Evolutionary conservation across 129 eudicot genomes (phyloP).

Genomic region (Scalesia atractyloides): DNA sequence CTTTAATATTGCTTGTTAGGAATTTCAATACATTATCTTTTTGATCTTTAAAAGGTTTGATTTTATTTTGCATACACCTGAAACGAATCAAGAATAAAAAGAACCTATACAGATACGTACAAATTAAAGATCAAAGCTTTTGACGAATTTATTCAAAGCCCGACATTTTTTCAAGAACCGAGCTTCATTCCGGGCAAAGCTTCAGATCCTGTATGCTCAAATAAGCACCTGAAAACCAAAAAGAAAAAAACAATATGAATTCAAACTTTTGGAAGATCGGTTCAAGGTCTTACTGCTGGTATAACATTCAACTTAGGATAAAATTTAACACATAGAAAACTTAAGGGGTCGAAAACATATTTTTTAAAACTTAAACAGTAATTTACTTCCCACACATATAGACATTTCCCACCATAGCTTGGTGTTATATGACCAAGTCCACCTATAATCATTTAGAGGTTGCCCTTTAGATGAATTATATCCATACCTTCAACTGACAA

Average conservation of each 20-base stretch:
- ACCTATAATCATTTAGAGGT: constrained; percentile 1
- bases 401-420: constrained; percentile 26
- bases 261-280: background rate
- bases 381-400: constrained; percentile 29
- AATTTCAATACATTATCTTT: background rate
- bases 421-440: constrained; percentile 42
- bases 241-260: constrained; percentile 9
- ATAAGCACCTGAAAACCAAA: constrained; percentile 13
- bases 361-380: constrained; percentile 12
- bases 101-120: background rate
- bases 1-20: background rate
- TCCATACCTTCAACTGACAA: constrained; percentile 18
- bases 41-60: background rate
- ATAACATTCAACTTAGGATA: background rate
- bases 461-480: background rate
- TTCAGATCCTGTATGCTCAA: constrained; percentile 12
- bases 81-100: constrained; percentile 7
- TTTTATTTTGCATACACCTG: constrained; percentile 21
- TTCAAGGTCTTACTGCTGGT: background rate
- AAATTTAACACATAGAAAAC: background rate
- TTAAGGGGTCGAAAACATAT: constrained; percentile 14
- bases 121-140: constrained; percentile 11
- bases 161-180: background rate
- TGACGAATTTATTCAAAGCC: background rate
- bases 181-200: constrained; percentile 27